Evolutionary conservation across 2,329 filamentous ascomycete species (phyloP).

Genomic region (Chalara sp.): DNA sequence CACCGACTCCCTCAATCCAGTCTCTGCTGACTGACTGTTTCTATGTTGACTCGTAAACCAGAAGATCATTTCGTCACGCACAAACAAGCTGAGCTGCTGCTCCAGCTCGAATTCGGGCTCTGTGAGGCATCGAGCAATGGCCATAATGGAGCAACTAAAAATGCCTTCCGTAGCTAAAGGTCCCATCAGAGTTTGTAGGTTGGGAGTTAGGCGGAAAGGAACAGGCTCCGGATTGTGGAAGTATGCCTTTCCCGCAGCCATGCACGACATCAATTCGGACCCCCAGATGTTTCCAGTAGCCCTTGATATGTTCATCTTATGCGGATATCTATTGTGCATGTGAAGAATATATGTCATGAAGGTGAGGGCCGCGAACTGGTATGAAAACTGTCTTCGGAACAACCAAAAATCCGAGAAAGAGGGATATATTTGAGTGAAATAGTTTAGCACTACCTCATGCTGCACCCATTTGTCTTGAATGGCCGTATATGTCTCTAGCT

Average conservation of each 20-base stretch:
- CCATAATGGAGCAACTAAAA: slow-evolving; percentile 92
- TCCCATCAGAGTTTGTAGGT: slow-evolving; percentile 92
- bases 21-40: slow-evolving; percentile 30
- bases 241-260: slow-evolving; percentile 76
- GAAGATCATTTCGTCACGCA: slow-evolving; percentile 95
- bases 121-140: slow-evolving; percentile 87
- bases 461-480: slow-evolving; percentile 94
- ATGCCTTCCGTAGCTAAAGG: slow-evolving; percentile 94
- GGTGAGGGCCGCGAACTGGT: slow-evolving; percentile 88
- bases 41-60: slow-evolving; percentile 85
- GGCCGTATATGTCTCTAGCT: slow-evolving; percentile 86
- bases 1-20: slow-evolving; percentile 65
- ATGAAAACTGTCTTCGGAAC: slow-evolving; percentile 94
- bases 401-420: slow-evolving; percentile 95
- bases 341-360: slow-evolving; percentile 99
- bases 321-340: slow-evolving; percentile 92
- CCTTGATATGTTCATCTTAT: slow-evolving; percentile 88
- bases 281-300: slow-evolving; percentile 92
- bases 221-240: slow-evolving; percentile 95
- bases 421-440: slow-evolving; percentile 83
- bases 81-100: slow-evolving; percentile 88
- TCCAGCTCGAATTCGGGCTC: slow-evolving; percentile 89
- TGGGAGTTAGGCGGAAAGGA: slow-evolving; percentile 94
- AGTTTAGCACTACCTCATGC: slow-evolving; percentile 73
- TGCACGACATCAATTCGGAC: slow-evolving; percentile 84